These are phyloP conservation scores for Massospora cicadina DNA, from an alignment of 371 early-diverging fungal genomes.

Conservation along the genomic window DNA sequence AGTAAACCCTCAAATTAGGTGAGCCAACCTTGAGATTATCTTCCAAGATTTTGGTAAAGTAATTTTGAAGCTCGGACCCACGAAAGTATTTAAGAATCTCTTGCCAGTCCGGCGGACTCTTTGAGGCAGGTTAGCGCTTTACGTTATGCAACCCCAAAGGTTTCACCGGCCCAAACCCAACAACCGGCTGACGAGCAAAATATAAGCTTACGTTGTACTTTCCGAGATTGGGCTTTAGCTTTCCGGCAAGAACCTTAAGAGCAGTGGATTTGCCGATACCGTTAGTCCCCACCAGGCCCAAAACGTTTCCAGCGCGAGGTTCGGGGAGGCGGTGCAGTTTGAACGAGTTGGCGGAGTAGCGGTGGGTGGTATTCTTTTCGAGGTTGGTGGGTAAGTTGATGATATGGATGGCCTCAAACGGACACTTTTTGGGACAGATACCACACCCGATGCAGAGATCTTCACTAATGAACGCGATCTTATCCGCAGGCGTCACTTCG, in stretches of 20 bases:
- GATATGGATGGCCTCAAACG: constrained; percentile 96
- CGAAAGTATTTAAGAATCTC: constrained; percentile 94
- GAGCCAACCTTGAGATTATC: constrained; percentile 56
- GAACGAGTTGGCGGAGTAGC: constrained; percentile 97
- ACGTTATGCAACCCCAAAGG: too few relatives aligned
- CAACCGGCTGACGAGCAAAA: neutral
- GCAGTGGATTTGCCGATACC: constrained; percentile 98
- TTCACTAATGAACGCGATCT: constrained; percentile 91
- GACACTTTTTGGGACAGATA: constrained; percentile 98
- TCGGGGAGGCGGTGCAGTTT: constrained; percentile 98
- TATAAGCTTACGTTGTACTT: constrained; percentile 32
- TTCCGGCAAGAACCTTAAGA: constrained; percentile 91
- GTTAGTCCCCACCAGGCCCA: constrained; percentile 98
- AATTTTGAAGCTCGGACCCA: constrained; percentile 98
- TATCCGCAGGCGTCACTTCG: constrained; percentile 66
- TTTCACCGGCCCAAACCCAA: too few relatives aligned
- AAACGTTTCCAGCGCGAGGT: constrained; percentile 94
- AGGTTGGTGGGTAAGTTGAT: constrained; percentile 98
- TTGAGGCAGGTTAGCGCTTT: constrained; percentile 4
- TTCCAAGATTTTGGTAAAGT: constrained; percentile 96
- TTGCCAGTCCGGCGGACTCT: constrained; percentile 90
- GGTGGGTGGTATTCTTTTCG: constrained; percentile 91
- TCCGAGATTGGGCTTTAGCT: constrained; percentile 98
- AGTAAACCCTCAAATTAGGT: constrained; percentile 15
- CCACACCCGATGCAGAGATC: constrained; percentile 98